Conservation (phyloP, 768 basidiomycete species). For the Thelephora aurantiotincta region DNA sequence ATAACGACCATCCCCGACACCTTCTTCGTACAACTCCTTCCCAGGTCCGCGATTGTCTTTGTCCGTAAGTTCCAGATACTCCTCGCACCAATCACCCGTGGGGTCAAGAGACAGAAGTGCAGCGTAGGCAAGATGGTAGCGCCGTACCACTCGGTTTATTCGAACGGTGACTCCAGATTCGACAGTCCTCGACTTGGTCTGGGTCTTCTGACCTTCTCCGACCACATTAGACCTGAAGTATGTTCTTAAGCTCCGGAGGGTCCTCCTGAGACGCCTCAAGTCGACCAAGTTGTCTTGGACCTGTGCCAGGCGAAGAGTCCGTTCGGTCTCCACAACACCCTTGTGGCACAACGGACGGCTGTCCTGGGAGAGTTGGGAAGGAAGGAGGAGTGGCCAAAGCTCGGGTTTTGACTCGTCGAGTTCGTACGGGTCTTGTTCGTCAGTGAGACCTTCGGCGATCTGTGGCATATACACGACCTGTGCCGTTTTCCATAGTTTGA, state of each 20-base stretch:
- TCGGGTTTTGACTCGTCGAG: background rate
- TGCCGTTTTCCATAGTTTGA: slow-evolving; percentile 3
- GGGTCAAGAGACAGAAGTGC: slow-evolving; percentile 2
- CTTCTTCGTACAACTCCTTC: background rate
- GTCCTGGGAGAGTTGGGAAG: slow-evolving; percentile 2
- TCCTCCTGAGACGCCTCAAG: slow-evolving; percentile 4
- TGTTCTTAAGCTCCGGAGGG: background rate
- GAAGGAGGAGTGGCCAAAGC: slow-evolving; percentile 1
- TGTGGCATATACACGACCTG: slow-evolving; percentile 10
- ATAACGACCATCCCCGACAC: slow-evolving; percentile 4
- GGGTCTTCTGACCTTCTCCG: slow-evolving; percentile 3
- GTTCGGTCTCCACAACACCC: slow-evolving; percentile 1
- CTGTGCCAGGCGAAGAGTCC: slow-evolving; percentile 7
- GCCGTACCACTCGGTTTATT: background rate
- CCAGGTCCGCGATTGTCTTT: slow-evolving; percentile 1
- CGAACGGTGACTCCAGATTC: background rate
- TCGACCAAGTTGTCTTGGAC: slow-evolving; percentile 3
- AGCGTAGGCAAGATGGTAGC: background rate
- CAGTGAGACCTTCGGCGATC: background rate
- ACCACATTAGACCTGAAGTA: slow-evolving; percentile 3
- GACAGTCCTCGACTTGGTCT: background rate
- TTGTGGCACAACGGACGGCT: background rate
- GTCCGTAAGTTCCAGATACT: background rate
- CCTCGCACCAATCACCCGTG: background rate
- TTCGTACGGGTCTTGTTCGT: background rate